These are phyloP conservation scores for Russula brevipes DNA, from an alignment of 768 basidiomycete species.

Conservation along the genomic window DNA sequence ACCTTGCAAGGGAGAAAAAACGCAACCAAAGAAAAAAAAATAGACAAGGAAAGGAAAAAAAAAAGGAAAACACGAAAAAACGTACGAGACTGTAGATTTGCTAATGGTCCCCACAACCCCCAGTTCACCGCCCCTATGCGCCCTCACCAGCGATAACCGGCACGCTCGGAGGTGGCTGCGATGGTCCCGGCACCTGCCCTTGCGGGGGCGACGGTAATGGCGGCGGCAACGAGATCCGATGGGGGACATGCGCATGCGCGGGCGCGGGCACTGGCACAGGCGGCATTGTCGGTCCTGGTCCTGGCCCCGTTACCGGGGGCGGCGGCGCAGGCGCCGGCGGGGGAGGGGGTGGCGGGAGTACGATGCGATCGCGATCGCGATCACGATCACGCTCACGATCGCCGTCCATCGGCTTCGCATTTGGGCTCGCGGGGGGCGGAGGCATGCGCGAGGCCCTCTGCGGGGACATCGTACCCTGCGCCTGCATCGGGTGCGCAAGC, in stretches of 20 bases:
- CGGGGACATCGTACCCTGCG: slow-evolving; percentile 15
- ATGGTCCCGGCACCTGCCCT: not conserved
- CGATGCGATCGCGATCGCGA: slow-evolving; percentile 14
- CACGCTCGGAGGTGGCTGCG: slow-evolving; percentile 10
- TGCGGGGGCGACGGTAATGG: not conserved
- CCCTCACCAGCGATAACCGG: slow-evolving; percentile 18
- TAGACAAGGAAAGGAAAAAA: not conserved
- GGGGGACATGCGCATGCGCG: not conserved
- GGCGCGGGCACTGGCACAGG: not conserved
- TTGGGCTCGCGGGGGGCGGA: slow-evolving; percentile 8
- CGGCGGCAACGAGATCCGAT: slow-evolving; percentile 16
- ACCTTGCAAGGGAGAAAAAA: not conserved
- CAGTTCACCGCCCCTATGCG: not conserved
- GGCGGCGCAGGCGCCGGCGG: not conserved
- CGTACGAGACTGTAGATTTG: not conserved
- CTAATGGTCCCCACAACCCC: too few relatives aligned
- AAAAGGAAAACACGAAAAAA: not conserved
- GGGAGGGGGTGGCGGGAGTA: not conserved
- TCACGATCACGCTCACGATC: slow-evolving; percentile 18
- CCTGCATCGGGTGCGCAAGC: not conserved
- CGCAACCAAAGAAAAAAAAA: not conserved
- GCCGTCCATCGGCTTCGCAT: slow-evolving; percentile 22
- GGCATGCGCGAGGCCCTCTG: slow-evolving; percentile 8
- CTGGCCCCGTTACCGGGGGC: not conserved
- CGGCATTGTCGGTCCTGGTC: not conserved